Evolutionary conservation across 1,139 yeast species (phyloP).

Genomic region (Barnettozyma hawaiiensis): DNA sequence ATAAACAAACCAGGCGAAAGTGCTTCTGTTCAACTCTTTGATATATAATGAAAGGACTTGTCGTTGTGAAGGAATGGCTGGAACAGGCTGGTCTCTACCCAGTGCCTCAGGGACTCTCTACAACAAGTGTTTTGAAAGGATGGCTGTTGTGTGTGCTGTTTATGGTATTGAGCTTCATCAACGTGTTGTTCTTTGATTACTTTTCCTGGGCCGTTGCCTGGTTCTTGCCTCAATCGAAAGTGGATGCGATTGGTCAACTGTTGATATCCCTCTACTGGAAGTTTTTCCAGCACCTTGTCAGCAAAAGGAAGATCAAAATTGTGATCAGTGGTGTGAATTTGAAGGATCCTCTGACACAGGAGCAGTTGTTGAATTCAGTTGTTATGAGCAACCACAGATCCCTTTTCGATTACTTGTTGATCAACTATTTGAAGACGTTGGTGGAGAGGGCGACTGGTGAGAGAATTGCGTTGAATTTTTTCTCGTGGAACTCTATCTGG

Average conservation of each 20-base stretch:
- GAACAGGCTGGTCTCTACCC: conserved; percentile 19
- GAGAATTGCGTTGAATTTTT: conserved; percentile 35
- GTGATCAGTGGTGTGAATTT: conserved; percentile 24
- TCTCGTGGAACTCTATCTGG: conserved; percentile 61
- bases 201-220: conserved; percentile 7
- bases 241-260: background rate
- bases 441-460: conserved; percentile 19
- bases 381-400: conserved; percentile 26
- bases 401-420: conserved; percentile 27
- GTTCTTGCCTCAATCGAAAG: conserved; percentile 14
- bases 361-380: conserved; percentile 17
- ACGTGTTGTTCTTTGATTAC: conserved; percentile 11
- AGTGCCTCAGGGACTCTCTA: conserved; percentile 16
- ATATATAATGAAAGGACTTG: background rate
- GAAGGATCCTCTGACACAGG: conserved; percentile 15
- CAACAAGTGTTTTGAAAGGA: conserved; percentile 15
- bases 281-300: conserved; percentile 19
- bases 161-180: conserved; percentile 8
- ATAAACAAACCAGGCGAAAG: no score
- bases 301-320: conserved; percentile 22
- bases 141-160: conserved; percentile 16
- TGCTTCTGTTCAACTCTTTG: no score
- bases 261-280: conserved; percentile 19
- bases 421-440: conserved; percentile 24
- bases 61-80: conserved; percentile 14